Conservation (phyloP, 495 filamentous ascomycete species). For the Bacidia gigantensis region DNA sequence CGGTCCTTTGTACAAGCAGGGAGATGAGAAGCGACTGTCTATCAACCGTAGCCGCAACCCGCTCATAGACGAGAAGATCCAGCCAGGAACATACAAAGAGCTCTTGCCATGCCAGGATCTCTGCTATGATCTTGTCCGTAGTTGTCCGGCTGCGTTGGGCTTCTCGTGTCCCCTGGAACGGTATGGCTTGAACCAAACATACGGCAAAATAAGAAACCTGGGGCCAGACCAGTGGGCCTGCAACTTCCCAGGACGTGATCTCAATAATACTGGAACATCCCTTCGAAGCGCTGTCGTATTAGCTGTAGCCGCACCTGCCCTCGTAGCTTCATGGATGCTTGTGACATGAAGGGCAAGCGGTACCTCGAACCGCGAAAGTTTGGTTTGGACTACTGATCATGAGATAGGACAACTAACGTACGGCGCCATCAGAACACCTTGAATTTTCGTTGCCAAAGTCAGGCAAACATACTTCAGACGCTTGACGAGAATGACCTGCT, state of each 20-base stretch:
- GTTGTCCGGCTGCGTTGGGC: slow-evolving; percentile 63
- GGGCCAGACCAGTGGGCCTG: not conserved
- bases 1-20: slow-evolving; percentile 7
- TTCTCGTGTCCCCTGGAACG: slow-evolving; percentile 60
- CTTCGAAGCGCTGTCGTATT: not conserved
- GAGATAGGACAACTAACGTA: no score
- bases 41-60: slow-evolving; percentile 44
- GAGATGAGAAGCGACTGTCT: slow-evolving; percentile 9
- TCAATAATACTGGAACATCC: not conserved
- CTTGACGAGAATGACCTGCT: no score
- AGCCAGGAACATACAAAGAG: slow-evolving; percentile 89
- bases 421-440: no score
- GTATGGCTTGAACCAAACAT: slow-evolving; percentile 47
- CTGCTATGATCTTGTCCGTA: slow-evolving; percentile 70
- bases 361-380: no score
- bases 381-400: no score
- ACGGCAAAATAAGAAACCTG: slow-evolving; percentile 36
- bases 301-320: not conserved
- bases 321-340: not conserved
- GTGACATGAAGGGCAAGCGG: no score
- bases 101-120: slow-evolving; percentile 71
- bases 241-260: not conserved
- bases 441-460: no score
- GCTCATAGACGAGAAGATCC: slow-evolving; percentile 53
- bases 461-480: no score